Evolutionary conservation across 495 filamentous ascomycete species (phyloP).

Genomic region (Darksidea phi): DNA sequence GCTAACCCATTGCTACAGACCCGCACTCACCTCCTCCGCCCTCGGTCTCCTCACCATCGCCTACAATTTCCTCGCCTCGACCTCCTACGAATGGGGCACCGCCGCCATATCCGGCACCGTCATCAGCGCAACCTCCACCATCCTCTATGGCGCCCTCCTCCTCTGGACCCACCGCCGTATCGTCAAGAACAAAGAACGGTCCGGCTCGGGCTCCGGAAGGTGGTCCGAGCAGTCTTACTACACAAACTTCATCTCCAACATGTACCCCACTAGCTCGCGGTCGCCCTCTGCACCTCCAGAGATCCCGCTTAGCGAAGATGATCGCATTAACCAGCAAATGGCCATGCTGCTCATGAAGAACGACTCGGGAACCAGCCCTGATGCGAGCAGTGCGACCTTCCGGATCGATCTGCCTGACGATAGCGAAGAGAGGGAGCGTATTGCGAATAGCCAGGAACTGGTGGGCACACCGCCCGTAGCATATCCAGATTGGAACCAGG

Average conservation of each 20-base stretch:
- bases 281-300: slow-evolving; percentile 1
- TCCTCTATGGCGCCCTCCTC: slow-evolving; percentile 41
- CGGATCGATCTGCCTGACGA: slow-evolving; percentile 35
- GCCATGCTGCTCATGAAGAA: slow-evolving; percentile 38
- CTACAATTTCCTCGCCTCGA: slow-evolving; percentile 43
- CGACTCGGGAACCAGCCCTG: slow-evolving; percentile 29
- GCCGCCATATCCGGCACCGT: slow-evolving; percentile 38
- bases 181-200: slow-evolving; percentile 17
- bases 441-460: slow-evolving; percentile 27
- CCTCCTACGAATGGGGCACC: slow-evolving; percentile 35
- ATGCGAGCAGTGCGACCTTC: slow-evolving; percentile 37
- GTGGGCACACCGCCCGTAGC: slow-evolving; percentile 16
- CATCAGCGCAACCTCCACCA: slow-evolving; percentile 34
- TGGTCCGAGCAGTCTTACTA: slow-evolving; percentile 35
- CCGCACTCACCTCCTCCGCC: slow-evolving; percentile 38
- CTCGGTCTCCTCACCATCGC: slow-evolving; percentile 44
- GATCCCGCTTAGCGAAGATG: slow-evolving; percentile 41
- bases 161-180: slow-evolving; percentile 41
- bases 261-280: slow-evolving; percentile 29
- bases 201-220: slow-evolving; percentile 10
- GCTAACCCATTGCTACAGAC: slow-evolving; percentile 18
- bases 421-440: slow-evolving; percentile 30
- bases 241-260: slow-evolving; percentile 40
- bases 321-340: slow-evolving; percentile 44
- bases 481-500: slow-evolving; percentile 15